Evolutionary conservation across 2,329 filamentous ascomycete genomes (phyloP).

Genomic region (Clarireedia sp.): DNA sequence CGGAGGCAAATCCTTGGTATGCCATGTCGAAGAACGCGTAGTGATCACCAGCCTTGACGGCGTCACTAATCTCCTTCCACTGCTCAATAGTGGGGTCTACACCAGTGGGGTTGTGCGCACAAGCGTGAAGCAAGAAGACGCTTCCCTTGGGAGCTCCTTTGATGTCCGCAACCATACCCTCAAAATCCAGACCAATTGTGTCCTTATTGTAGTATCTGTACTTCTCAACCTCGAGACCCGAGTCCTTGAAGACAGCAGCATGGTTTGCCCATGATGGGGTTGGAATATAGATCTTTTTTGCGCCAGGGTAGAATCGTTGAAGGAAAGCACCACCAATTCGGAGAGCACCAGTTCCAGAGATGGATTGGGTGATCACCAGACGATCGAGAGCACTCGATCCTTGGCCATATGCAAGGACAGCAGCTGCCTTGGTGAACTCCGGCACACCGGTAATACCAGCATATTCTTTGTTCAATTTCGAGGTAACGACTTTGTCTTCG

Average conservation of each 20-base stretch:
- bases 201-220: constrained; percentile 99
- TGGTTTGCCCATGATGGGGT: constrained; percentile 98
- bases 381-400: constrained; percentile 70
- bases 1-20: constrained; percentile 95
- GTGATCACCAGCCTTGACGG: constrained; percentile 79
- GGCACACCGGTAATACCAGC: constrained; percentile 94
- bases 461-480: constrained; percentile 90
- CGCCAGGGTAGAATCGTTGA: constrained; percentile 78
- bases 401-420: constrained; percentile 80
- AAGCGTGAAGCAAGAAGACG: constrained; percentile 91
- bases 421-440: constrained; percentile 87
- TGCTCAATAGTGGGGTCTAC: constrained; percentile 88
- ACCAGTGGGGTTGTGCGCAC: constrained; percentile 95
- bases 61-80: constrained; percentile 84
- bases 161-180: constrained; percentile 84
- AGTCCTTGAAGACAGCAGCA: constrained; percentile 90
- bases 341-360: constrained; percentile 94
- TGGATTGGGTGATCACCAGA: constrained; percentile 90
- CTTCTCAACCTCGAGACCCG: constrained; percentile 82
- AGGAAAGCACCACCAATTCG: constrained; percentile 93
- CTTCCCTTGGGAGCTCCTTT: constrained; percentile 79
- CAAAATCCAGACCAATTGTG: constrained; percentile 95
- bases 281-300: constrained; percentile 95
- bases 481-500: constrained; percentile 75
- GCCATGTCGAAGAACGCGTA: constrained; percentile 99